Base-by-base conservation (phyloP, 2,329 filamentous ascomycete species). In the Curvularia spicifera region DNA sequence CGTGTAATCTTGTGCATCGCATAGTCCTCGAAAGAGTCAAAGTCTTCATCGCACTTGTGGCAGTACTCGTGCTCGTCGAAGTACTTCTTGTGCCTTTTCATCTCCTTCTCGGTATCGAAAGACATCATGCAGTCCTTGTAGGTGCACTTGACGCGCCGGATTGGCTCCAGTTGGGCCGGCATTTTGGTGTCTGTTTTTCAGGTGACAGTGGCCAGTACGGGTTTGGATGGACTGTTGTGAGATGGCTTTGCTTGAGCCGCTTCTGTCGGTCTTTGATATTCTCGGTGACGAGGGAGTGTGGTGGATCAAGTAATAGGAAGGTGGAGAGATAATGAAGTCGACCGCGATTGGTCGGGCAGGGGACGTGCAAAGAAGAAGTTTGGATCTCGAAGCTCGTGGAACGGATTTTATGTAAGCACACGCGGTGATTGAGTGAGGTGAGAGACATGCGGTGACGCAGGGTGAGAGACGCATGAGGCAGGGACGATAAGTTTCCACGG, bases 41-140 rank as follows among this genome's bases (percentile, higher is more conserved):
- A 84, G 64, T 84, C 72, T 31, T 71, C 63, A 39, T 82, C 70
- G 68, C 81, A 82, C 51, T 76, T 78, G 44, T 70, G 65, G 70
- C 81, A 83, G 64, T 81, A 82, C 60, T 79, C 74, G 56, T 83
- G 81, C 9, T 77, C 71, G 1, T 77, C 70, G 2, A 77, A 72
- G 22, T 74, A 56, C 18, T 71, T 75, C 68, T 87, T 87, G 75
- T 87, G 85, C 2, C 68, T 69, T 49, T 76, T 80, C 79, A 87
- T 82, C 2, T 77, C 76, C 43, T 78, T 74, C 10, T 74, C 68
- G 0, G 75, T 80, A 8, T 73, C 61, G 69, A 87, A 87, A 18
- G 66, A 72, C 39, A 74, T 69, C 22, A 67, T 60, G 74, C 85
- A 87, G 49, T 77, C 68, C 2, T 71, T 49, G 57, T 78, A 83